Base-by-base conservation (phyloP, 768 basidiomycete species). In the Strobilomyces echinocephalus region DNA sequence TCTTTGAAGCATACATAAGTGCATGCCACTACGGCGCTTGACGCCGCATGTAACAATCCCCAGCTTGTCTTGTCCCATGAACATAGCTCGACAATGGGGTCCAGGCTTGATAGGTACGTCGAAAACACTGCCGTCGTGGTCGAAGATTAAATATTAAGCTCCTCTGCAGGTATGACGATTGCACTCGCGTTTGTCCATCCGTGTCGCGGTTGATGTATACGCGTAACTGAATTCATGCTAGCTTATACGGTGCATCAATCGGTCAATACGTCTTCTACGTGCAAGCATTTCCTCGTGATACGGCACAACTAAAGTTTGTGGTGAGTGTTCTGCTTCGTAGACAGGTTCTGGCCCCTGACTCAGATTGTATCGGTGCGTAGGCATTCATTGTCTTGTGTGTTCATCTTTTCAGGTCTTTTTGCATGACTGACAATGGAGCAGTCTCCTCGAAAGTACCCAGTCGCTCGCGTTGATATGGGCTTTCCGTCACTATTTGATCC, bases 241-340 rank as follows among this genome's bases (percentile, higher is more conserved):
- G 64, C 10, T 49, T 65, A 31, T 61, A 65, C 28, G 64, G 64
- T 1, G 53, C 49, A 5, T 51, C 52, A 14, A 8, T 61, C 21
- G 46, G 61, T 18, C 64, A 65, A 54, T 53, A 54, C 49, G 30
- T 55, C 9, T 61, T 58, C 38, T 66, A 66, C 41, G 14, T 57
- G 12, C 36, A 34, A 41, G 40, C 49, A 0, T 66, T 66, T 56
- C 62, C 62, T 2, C 39, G 8, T 14, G 64, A 66, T 31, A 16
- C 12, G 30, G 9, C 40, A 11, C 39, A 30, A 3, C 15, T 66
- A 8, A 66, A 50, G 42, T 8, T 15, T 12, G n/a, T 53, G 53
- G 64, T 64, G 8, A 54, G 64, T 28, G 18, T 20, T n/a, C 31
- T 15, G 2, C n/a, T 9, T 3, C 3, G 8, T 18, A 36, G 3